These are phyloP conservation scores for Leccinum griseonigrum DNA, from an alignment of 1,284 basidiomycete genomes.

Conservation along the genomic window DNA sequence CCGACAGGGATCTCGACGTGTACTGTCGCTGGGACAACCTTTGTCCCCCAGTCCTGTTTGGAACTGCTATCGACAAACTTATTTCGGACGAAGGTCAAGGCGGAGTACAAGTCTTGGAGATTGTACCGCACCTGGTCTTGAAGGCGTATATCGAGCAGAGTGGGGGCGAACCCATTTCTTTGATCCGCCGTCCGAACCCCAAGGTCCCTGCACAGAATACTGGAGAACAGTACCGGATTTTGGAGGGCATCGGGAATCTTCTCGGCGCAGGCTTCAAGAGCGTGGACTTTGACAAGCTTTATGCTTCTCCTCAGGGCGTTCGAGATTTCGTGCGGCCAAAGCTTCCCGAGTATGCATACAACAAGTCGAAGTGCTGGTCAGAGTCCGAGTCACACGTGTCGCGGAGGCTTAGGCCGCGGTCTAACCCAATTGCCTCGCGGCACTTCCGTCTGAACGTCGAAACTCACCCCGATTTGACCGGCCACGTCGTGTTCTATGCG, in stretches of 20 bases:
- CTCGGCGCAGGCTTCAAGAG: constrained; percentile 26
- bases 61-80: constrained; percentile 31
- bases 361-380: constrained; percentile 16
- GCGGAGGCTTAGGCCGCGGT: constrained; percentile 20
- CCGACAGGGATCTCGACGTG: constrained; percentile 28
- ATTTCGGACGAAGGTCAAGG: constrained; percentile 29
- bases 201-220: constrained; percentile 31
- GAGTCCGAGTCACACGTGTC: constrained; percentile 23
- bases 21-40: constrained; percentile 35
- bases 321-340: constrained; percentile 13
- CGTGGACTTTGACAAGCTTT: constrained; percentile 26
- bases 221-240: constrained; percentile 29
- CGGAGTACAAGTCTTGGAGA: constrained; percentile 27
- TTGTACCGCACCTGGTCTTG: constrained; percentile 31
- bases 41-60: constrained; percentile 31
- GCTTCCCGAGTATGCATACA: constrained; percentile 2
- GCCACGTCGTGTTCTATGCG: constrained; percentile 29
- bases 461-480: constrained; percentile 27
- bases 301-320: constrained; percentile 20
- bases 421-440: constrained; percentile 20
- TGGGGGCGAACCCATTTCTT: constrained; percentile 28
- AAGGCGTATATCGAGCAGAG: constrained; percentile 33
- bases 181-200: constrained; percentile 29
- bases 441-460: constrained; percentile 29
- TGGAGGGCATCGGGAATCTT: constrained; percentile 29